Evolutionary conservation across 2,329 filamentous ascomycete species (phyloP), one percentile per base, ranked within the genome.

Genomic region (Diplocarpon mali): DNA sequence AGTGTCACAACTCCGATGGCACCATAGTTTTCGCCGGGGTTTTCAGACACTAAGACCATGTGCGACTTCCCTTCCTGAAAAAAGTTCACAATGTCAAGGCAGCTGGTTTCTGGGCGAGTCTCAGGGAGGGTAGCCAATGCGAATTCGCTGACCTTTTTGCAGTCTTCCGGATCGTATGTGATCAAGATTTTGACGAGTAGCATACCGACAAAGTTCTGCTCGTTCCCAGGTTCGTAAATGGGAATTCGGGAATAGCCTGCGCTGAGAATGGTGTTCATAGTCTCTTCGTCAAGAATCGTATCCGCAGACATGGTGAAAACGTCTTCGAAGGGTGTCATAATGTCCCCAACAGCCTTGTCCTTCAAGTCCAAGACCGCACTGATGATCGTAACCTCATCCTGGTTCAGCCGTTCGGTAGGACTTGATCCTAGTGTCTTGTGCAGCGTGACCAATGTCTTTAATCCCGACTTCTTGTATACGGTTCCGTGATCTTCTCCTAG

Each of bases 41-140:
- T 73, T 58, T 95, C 85, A 0, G 90, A 95, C 8, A 96, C 92
- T 24, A 98, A 71, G 0, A 96, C 90, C 89, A 98, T 95, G 64
- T 98, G 92, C 1, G 89, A 95, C 64, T 98, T 98, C 57, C 92
- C 92, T 69, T 98, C 92, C 65, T 98, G 92, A 69, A 98, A 98
- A 66, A 95, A 98, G 68, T 98, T 98, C 67, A 98, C 87, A 58
- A 98, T 96, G 63, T 98, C 92, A 45, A 98, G 68, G 62, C 92
- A 98, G 67, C 89, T 95, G 0, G 92, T 98, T 61, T 95, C 87
- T 0, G 92, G 87, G 9, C 86, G 78, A 0, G 92, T 98, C 64
- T 98, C 92, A 1, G 93, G 92, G 6, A 98, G 76, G 0, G 92
- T 95, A 12, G 92, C 92, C 40, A 98, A 72, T 7, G 88, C 81